Percentiles rank a stretch among this genome's conserved stretches.
Evolutionary conservation across 139 green algal species (phyloP).

Genomic region (Auxenochlorella pyrenoidosa): DNA sequence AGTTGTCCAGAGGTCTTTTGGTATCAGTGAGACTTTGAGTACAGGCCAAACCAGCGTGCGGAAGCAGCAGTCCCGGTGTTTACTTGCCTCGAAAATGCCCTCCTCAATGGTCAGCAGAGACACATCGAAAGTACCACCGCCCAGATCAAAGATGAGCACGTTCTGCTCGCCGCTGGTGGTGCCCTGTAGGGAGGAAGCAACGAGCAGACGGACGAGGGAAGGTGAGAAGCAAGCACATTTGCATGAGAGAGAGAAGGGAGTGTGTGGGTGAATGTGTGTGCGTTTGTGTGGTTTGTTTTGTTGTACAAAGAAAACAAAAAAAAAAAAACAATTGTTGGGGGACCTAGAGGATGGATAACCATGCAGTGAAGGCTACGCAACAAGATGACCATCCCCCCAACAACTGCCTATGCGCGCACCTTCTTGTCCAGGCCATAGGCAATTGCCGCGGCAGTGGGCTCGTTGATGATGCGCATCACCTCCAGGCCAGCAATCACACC

Average conservation of each 20-base stretch:
- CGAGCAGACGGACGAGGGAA: neutral
- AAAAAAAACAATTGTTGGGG: no score
- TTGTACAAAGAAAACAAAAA: no score
- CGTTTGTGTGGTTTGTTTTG: no score
- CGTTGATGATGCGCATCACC: constrained; percentile 97
- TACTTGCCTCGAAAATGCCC: constrained; percentile 82
- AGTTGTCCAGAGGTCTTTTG: no score
- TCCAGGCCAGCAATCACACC: constrained; percentile 95
- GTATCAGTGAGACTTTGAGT: neutral
- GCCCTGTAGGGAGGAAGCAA: constrained; percentile 92
- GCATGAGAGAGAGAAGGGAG: neutral
- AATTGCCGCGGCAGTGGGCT: constrained; percentile 95
- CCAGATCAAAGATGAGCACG: constrained; percentile 97
- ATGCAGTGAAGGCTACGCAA: no score
- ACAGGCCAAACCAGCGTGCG: neutral
- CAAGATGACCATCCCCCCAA: no score
- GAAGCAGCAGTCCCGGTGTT: neutral
- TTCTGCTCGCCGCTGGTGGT: constrained; percentile 74
- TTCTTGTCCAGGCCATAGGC: constrained; percentile 90
- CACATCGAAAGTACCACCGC: constrained; percentile 91
- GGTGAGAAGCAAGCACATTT: neutral
- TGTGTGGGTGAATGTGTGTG: no score
- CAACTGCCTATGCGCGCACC: no score
- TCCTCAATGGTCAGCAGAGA: constrained; percentile 89
- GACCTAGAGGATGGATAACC: no score